Base-by-base conservation (phyloP, 176 grass and related monocot genomes). In the Rhipidocladum racemiflorum region DNA sequence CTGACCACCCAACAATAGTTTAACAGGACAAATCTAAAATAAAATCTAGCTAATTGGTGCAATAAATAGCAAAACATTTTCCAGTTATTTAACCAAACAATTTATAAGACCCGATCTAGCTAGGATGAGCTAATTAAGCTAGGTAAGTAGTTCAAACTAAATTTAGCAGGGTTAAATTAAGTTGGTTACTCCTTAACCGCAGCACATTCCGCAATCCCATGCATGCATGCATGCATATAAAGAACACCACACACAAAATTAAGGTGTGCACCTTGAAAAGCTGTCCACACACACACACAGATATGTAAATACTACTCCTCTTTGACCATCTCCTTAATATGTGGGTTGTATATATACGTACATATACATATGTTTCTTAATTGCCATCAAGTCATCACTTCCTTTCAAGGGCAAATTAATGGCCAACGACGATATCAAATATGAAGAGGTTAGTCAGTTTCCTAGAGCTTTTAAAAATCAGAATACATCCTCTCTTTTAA, bases 361-460 rank as follows among this genome's bases (percentile, higher is more conserved):
- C 42, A 59, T n/a, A 38, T 32, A 45, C 27, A 50, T 61, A 51
- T 29, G 24, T 44, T 50, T 50, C 24, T 68, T n/a, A n/a, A n/a
- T n/a, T 69, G 27, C 63, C 72, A 63, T 83, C 55, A 30, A 5
- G 43, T 40, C 6, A 32, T 43, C 1, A 1, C 18, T 82, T 83
- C 34, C 14, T 44, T 62, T 28, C 10, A 0, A 75, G 16, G 64
- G 72, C 0, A 77, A 65, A n/a, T n/a, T n/a, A n/a, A 87, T 87
- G 85, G 32, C 44, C 9, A 13, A 55, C 0, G 59, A 24, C 24
- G 83, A 21, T 68, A 73, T 94, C 86, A 82, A 81, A 72, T 94
- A 91, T 75, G 75, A 87, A 71, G 92, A 94, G 86, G 92, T 94
- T 60, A 65, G 69, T 63, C 71, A 13, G 36, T 57, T 75, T 72